Evolutionary conservation across 768 basidiomycete genomes (phyloP), one percentile per base, ranked within the genome.

Genomic region (Trametes sanguinea): DNA sequence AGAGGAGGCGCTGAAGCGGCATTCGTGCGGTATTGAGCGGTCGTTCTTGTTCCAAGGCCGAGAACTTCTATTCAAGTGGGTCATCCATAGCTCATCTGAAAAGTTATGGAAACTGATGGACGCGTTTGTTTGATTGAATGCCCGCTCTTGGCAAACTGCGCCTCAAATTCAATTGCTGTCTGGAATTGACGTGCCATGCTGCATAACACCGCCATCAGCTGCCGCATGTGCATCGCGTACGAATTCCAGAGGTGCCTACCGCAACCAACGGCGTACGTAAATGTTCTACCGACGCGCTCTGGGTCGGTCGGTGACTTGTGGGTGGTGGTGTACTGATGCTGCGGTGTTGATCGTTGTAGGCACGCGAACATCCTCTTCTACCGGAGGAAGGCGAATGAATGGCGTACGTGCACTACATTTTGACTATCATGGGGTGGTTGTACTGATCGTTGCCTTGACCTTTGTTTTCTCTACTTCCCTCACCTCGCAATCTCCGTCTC

Each of bases 61-160:
- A 48, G 90, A 91, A 66, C 88, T 83, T 66, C 76, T 92, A 30
- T 91, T 90, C 78, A 90, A 90, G 90, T 90, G 71, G 72, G 88
- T 75, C 29, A 1, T 22, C 27, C 52, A 17, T 16, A 2, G n/a
- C 44, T 3, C 6, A 22, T 22, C 44, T 37, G 33, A 6, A 13
- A 4, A 6, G 3, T 2, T 42, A 14, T n/a, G 54, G n/a, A 46
- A 29, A 33, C 54, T 56, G 44, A 56, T 32, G 30, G n/a, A 43
- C 13, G 9, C 22, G 11, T 35, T 57, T 40, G 33, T 16, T 43
- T 54, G n/a, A 8, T 43, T 37, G 33, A 8, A 42, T 42, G 45
- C 7, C 57, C 1, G 37, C n/a, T 33, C 54, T 45, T 45, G 56
- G 56, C 37, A 14, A 45, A 29, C 52, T 50, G 33, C 33, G 39